phyloP scores from a whole-genome alignment of 768 basidiomycete species.

The Terana coerulea region DNA sequence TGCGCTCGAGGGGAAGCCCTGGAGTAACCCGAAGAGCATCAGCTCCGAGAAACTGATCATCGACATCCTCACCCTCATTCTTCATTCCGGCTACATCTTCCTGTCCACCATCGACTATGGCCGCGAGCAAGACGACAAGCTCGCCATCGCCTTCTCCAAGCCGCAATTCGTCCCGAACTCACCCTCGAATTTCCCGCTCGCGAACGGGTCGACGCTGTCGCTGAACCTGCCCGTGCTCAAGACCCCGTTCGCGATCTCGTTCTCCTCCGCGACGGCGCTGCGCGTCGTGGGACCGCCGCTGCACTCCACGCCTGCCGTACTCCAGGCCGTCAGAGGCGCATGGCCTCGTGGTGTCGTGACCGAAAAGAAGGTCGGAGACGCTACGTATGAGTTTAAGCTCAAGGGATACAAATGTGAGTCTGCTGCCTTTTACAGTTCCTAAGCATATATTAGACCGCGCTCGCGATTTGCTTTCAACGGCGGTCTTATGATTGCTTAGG shows the following conservation, averaged over 20 bases:
- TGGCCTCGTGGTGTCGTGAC: conserved; percentile 80
- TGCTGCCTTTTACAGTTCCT: not conserved
- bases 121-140: conserved; percentile 67
- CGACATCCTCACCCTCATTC: conserved; percentile 59
- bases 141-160: conserved; percentile 68
- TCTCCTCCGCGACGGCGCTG: conserved; percentile 60
- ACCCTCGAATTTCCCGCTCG: conserved; percentile 28
- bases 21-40: conserved; percentile 65
- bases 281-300: conserved; percentile 77
- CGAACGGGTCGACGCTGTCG: conserved; percentile 30
- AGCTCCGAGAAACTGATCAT: conserved; percentile 66
- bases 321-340: conserved; percentile 72
- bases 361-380: conserved; percentile 71
- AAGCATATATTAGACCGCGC: conserved; percentile 4
- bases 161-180: conserved; percentile 30
- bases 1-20: conserved; percentile 64
- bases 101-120: conserved; percentile 76
- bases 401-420: conserved; percentile 74
- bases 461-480: conserved; percentile 11
- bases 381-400: conserved; percentile 75
- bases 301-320: conserved; percentile 71
- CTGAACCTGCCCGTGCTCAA: conserved; percentile 19
- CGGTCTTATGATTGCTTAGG: not conserved
- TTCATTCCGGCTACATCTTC: conserved; percentile 58
- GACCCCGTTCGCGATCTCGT: conserved; percentile 65